Evolutionary conservation across 164 flowering plant genomes (phyloP).

Genomic region (Chimonanthus praecox): DNA sequence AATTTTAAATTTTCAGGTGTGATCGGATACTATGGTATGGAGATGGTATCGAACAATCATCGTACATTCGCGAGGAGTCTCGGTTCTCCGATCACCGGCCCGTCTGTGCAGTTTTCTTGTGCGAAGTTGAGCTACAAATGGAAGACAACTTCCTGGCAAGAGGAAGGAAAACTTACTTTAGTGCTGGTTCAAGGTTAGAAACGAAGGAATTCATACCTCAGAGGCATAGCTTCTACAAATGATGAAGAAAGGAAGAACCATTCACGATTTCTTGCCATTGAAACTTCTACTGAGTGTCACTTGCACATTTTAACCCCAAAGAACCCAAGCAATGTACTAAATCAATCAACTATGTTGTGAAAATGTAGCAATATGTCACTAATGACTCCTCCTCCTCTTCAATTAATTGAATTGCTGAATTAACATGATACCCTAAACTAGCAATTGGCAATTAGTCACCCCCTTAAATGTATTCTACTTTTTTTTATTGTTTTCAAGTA

Average conservation of each 20-base stretch:
- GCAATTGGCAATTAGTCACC: too few relatives aligned
- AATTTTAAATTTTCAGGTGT: constrained; percentile 54
- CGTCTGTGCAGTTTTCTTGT: constrained; percentile 64
- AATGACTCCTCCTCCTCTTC: too few relatives aligned
- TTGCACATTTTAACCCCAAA: too few relatives aligned
- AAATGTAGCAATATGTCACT: too few relatives aligned
- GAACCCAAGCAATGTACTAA: too few relatives aligned
- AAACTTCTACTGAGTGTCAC: too few relatives aligned
- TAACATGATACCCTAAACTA: too few relatives aligned
- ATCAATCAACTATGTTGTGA: too few relatives aligned
- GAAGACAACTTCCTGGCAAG: neutral
- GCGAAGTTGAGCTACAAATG: constrained; percentile 16
- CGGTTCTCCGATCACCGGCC: constrained; percentile 96
- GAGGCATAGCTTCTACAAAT: constrained; percentile 29
- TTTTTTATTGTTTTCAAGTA: too few relatives aligned
- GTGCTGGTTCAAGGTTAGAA: constrained; percentile 6
- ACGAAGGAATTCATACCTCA: constrained; percentile 18
- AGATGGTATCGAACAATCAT: constrained; percentile 63
- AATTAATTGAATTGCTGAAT: too few relatives aligned
- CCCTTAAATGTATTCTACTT: too few relatives aligned
- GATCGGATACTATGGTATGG: constrained; percentile 93
- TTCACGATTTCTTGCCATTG: too few relatives aligned
- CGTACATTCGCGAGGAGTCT: constrained; percentile 80
- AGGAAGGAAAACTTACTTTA: constrained; percentile 10
- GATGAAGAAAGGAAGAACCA: constrained; percentile 1